A percentile compares a stretch with the other conserved stretches of the same genome.
Conservation (phyloP, 140 eudicot species). For the Senecio squalidus region DNA sequence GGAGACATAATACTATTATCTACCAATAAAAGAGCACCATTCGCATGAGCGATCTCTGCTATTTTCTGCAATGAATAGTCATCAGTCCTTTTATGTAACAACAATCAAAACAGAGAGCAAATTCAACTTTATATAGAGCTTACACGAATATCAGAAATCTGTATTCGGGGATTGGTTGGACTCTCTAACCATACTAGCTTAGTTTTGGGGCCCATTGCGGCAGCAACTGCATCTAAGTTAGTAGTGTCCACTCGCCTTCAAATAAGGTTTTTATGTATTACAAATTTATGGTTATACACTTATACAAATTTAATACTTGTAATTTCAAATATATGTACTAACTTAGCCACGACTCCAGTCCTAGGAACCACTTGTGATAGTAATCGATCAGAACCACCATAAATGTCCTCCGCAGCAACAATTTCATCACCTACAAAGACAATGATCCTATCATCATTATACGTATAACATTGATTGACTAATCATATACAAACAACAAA, state of each 20-base stretch:
- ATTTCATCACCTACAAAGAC: constrained; percentile 66
- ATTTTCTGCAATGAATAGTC: constrained; percentile 52
- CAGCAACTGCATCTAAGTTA: constrained; percentile 72
- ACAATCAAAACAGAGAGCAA: background rate
- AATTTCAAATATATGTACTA: constrained; percentile 26
- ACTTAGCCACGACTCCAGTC: constrained; percentile 81
- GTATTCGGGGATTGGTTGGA: constrained; percentile 94
- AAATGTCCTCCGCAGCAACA: constrained; percentile 92
- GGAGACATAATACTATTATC: constrained; percentile 99
- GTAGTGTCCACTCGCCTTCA: constrained; percentile 83
- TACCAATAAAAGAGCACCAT: constrained; percentile 81
- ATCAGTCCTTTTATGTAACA: constrained; percentile 2
- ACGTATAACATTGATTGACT: background rate
- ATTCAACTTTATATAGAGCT: constrained; percentile 18
- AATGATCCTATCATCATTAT: too few species aligned
- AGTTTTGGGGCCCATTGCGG: constrained; percentile 72
- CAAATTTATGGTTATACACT: background rate
- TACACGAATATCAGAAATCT: constrained; percentile 90
- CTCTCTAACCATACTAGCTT: constrained; percentile 97
- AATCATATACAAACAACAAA: background rate
- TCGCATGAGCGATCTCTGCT: constrained; percentile 85
- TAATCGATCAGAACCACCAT: constrained; percentile 94
- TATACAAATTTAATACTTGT: background rate
- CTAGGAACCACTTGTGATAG: constrained; percentile 76
- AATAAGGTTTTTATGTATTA: constrained; percentile 4